Base-by-base conservation (phyloP, 2,329 filamentous ascomycete species). In the Botryotinia calthae region DNA sequence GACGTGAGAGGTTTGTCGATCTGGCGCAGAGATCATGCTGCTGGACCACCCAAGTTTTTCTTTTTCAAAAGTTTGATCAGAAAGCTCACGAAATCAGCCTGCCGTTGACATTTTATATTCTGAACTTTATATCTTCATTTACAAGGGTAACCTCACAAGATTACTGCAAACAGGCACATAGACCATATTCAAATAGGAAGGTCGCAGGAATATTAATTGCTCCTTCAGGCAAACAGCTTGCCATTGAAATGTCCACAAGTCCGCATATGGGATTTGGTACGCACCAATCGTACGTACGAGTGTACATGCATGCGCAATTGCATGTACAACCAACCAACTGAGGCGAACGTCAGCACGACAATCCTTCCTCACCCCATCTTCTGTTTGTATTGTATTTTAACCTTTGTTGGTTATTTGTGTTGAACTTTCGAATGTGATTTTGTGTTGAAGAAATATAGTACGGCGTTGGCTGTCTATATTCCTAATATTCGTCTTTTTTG, bases 141-240 rank as follows among this genome's bases (percentile, higher is more conserved):
- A 22, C 28, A 67, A 37, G 51, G 44, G 22, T 40, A 14, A 22
- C 28, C 20, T 7, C 16, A 48, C 6, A 51, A 51, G 3, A 28
- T 3, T 18, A 37, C 22, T 31, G 25, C 46, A 54, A 8, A 28
- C 34, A 20, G 37, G 16, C 37, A 40, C 34, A 42, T n/a, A 20
- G n/a, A 40, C 46, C 48, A 66, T 66, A 9, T 22, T 48, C 4
- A 54, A 51, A 40, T n/a, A 66, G 64, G 46, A 66, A 66, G 64
- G 64, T 37, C 12, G 25, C 6, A 28, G 37, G 12, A 28, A 28
- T 16, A 12, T 54, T 28, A 25, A 54, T 54, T 40, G 34, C 34
- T 67, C 65, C 46, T 67, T 31, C 18, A 42, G 48, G 25, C 48
- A 67, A 56, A 67, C 18, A 31, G 44, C 56, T 70, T 70, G 37